Percentiles rank a stretch among this genome's conserved stretches.
Evolutionary conservation across 768 basidiomycete genomes (phyloP).

Genomic region (Serendipita sp.): DNA sequence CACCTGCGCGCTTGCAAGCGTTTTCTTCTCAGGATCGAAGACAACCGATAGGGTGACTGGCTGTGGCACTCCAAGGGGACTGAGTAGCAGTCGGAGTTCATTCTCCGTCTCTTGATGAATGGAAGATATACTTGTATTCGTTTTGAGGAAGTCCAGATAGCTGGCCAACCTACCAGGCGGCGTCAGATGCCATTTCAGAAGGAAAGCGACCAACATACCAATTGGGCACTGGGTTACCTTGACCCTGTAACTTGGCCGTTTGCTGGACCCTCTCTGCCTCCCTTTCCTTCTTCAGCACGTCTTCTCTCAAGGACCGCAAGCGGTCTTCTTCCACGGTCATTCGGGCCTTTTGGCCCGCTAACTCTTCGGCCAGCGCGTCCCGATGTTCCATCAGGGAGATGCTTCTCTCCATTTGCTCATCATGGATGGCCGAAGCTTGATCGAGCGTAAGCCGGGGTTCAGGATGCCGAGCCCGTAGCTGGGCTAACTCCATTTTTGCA

Average conservation of each 20-base stretch:
- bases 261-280: conserved; percentile 1
- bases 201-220: not conserved
- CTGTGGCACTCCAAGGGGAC: not conserved
- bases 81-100: not conserved
- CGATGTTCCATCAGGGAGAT: conserved; percentile 50
- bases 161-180: not conserved
- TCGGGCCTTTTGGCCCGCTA: not conserved
- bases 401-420: conserved; percentile 65
- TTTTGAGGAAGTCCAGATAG: not conserved
- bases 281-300: not conserved
- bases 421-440: conserved; percentile 55
- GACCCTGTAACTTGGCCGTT: not conserved
- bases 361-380: not conserved
- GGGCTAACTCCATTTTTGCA: conserved; percentile 59
- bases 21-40: not conserved
- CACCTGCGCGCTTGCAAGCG: not conserved
- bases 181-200: not conserved
- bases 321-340: not conserved
- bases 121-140: not conserved
- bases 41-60: not conserved
- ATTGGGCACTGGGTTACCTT: not conserved
- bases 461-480: conserved; percentile 67
- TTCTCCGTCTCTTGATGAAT: conserved; percentile 3
- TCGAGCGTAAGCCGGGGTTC: conserved; percentile 63
- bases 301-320: not conserved